Base-by-base conservation (phyloP, 495 filamentous ascomycete genomes). In the Cairneyella variabilis region DNA sequence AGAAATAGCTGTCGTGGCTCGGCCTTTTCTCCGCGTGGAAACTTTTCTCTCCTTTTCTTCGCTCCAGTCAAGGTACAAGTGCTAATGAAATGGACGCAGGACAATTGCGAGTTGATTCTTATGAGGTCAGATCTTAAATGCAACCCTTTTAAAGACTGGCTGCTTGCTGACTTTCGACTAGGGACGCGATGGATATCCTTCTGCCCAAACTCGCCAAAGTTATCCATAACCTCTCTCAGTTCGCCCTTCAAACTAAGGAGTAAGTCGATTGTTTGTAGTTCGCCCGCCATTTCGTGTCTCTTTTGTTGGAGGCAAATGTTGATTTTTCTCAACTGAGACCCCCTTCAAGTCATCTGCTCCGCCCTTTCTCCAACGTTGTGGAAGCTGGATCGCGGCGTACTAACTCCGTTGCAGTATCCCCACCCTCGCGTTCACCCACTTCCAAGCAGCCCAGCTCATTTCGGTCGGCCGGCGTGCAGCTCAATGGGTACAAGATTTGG, bases 61-160 rank as follows among this genome's bases (percentile, higher is more conserved):
- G 32, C 17, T 37, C 32, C 28, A 32, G 14, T 32, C 14, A 14
- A 32, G 28, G 28, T 32, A 14, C 14, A 32, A 32, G 28, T 32
- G 28, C 28, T 32, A 32, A 32, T 14, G 28, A 43, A 39, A 12
- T 22, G 10, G 43, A 10, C 39, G 32, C 26, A 40, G 9, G 92
- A 97, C 65, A 96, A 96, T 57, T 84, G 88, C 23, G 92, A 97
- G 60, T 69, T 96, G 40, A 92, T 96, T 60, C 83, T 96, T 65
- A 72, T 91, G 50, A 76, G 85, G 28, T 32, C 14, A 32, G 28
- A 32, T 14, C 28, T 32, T 32, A 32, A 32, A 32, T 32, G 6
- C 28, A 32, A 32, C 6, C 14, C 28, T 14, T 32, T 32, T 14
- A 32, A 45, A 45, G 42, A 45, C 42, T 45, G 42, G 28, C 28